Conservation (phyloP, 2,329 filamentous ascomycete genomes). For the Zymoseptoria tritici region DNA sequence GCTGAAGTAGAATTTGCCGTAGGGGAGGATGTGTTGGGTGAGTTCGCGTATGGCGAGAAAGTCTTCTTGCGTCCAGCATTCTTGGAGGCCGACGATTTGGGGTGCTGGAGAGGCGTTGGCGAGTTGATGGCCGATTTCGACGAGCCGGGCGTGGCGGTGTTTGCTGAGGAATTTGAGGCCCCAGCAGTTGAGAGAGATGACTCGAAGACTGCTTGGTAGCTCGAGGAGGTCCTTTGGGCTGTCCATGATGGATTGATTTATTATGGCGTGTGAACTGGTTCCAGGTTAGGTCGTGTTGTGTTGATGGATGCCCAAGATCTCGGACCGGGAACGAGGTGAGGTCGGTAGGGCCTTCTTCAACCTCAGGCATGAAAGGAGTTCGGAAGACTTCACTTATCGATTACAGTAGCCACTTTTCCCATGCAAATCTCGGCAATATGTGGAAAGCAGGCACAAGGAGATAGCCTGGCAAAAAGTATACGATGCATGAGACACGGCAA, state of each 20-base stretch:
- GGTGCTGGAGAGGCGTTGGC: conserved; percentile 60
- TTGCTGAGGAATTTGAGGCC: conserved; percentile 81
- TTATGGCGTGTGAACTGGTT: neutral
- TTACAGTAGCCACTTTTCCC: neutral
- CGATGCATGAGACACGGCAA: neutral
- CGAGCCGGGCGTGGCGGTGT: conserved; percentile 67
- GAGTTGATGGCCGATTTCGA: conserved; percentile 76
- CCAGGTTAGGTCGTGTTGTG: neutral
- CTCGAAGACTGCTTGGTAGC: conserved; percentile 48
- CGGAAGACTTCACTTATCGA: neutral
- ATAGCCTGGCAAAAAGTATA: neutral
- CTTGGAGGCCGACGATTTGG: conserved; percentile 86
- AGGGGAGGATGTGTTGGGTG: conserved; percentile 67
- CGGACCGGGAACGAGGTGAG: conserved; percentile 1
- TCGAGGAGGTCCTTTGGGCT: conserved; percentile 18
- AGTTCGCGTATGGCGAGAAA: conserved; percentile 69
- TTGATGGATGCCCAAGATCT: neutral
- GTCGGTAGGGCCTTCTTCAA: neutral
- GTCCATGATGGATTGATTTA: neutral
- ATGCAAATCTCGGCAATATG: neutral
- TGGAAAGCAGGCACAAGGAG: neutral
- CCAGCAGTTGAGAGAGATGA: conserved; percentile 95
- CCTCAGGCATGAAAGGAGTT: neutral
- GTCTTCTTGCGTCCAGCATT: conserved; percentile 86
- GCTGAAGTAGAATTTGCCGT: conserved; percentile 87